These are phyloP conservation scores for Dactylorhiza incarnata DNA, from an alignment of 106 monocot species.

Conservation along the genomic window DNA sequence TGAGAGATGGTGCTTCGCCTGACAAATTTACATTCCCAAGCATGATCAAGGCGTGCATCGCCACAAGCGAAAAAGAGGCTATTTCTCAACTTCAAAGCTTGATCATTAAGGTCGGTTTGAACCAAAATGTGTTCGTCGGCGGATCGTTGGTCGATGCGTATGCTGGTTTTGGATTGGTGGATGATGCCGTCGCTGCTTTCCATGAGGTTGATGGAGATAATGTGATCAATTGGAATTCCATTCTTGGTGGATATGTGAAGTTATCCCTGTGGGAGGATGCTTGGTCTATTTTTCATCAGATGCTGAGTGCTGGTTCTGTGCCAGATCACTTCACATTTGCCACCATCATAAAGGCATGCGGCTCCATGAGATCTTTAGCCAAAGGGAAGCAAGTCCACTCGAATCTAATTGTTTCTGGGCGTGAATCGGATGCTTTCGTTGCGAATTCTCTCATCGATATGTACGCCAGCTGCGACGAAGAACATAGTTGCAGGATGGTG, in stretches of 20 bases:
- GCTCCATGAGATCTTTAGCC: slow-evolving; percentile 9
- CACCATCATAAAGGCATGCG: slow-evolving; percentile 8
- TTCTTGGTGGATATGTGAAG: slow-evolving; percentile 12
- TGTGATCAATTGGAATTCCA: slow-evolving; percentile 11
- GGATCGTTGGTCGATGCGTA: slow-evolving; percentile 13
- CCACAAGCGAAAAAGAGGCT: neutral
- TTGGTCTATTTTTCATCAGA: slow-evolving; percentile 6
- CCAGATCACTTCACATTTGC: slow-evolving; percentile 23
- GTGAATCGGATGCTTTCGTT: slow-evolving; percentile 11
- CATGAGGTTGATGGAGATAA: slow-evolving; percentile 9
- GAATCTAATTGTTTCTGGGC: slow-evolving; percentile 4
- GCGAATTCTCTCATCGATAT: slow-evolving; percentile 24
- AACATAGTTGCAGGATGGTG: neutral
- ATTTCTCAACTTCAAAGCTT: slow-evolving; percentile 13
- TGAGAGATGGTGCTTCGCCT: slow-evolving; percentile 4
- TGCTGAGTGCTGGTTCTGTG: neutral
- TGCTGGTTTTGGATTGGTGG: slow-evolving; percentile 5
- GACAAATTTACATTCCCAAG: slow-evolving; percentile 24
- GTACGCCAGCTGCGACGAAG: slow-evolving; percentile 15
- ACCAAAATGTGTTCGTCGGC: slow-evolving; percentile 7
- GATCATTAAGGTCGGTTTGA: slow-evolving; percentile 14
- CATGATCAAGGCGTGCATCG: slow-evolving; percentile 14
- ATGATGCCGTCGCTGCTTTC: slow-evolving; percentile 12
- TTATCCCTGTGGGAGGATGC: slow-evolving; percentile 6
- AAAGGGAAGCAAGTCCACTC: slow-evolving; percentile 22